Conservation (phyloP, 179 eudicot species). For the Pouteria campechiana region DNA sequence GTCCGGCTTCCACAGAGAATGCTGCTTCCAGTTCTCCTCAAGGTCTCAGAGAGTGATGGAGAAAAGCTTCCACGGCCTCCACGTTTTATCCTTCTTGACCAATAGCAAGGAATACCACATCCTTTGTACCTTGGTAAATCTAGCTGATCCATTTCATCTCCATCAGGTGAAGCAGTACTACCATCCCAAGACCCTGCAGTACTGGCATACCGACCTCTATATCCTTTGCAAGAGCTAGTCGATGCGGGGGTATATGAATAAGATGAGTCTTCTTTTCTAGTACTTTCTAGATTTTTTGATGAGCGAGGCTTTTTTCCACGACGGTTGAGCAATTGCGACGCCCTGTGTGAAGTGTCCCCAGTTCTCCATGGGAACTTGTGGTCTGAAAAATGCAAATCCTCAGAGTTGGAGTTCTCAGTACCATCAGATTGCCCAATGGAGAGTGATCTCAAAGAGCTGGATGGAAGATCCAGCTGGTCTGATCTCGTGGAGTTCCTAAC, state of each 20-base stretch:
- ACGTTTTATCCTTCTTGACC: conserved; percentile 76
- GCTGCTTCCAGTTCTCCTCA: conserved; percentile 64
- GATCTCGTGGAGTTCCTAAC: too few relatives aligned
- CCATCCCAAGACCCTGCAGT: conserved; percentile 89
- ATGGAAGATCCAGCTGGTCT: conserved; percentile 19
- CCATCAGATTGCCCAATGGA: conserved; percentile 56
- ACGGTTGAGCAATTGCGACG: conserved; percentile 66
- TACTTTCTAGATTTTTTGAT: conserved; percentile 36
- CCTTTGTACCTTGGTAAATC: conserved; percentile 73
- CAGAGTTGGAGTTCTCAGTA: conserved; percentile 44
- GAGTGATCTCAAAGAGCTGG: conserved; percentile 19
- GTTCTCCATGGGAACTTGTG: too few relatives aligned
- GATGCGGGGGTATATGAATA: conserved; percentile 74
- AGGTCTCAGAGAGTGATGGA: conserved; percentile 85
- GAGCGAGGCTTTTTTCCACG: conserved; percentile 22
- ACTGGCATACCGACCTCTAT: conserved; percentile 49
- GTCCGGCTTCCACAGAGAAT: conserved; percentile 65
- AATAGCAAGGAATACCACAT: conserved; percentile 93
- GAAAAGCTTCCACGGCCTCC: conserved; percentile 75
- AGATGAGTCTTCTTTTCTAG: conserved; percentile 67
- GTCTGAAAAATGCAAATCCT: conserved; percentile 52
- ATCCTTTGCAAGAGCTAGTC: conserved; percentile 66
- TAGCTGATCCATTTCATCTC: conserved; percentile 55
- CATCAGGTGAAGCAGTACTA: conserved; percentile 64
- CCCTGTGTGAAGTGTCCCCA: too few relatives aligned